Conservation (phyloP, 2,329 filamentous ascomycete species). For the Colletotrichum filicis region DNA sequence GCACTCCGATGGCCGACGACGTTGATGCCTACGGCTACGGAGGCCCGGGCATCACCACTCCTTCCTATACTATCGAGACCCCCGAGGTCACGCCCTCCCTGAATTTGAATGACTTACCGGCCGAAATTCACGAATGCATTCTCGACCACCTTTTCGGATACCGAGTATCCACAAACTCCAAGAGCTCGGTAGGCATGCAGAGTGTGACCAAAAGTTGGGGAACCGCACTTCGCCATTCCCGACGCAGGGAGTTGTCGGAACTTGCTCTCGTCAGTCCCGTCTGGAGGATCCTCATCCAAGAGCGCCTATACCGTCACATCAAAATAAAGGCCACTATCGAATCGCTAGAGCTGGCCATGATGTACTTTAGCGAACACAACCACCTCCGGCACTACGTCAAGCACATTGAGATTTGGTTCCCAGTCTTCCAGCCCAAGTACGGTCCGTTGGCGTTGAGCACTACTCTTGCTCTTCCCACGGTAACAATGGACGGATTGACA, state of each 20-base stretch:
- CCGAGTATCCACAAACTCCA: conserved; percentile 69
- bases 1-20: conserved; percentile 44
- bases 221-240: conserved; percentile 73
- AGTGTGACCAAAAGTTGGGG: conserved; percentile 70
- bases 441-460: conserved; percentile 55
- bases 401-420: conserved; percentile 83
- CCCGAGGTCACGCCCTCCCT: conserved; percentile 29
- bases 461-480: conserved; percentile 59
- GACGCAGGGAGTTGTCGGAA: conserved; percentile 74
- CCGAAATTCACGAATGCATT: conserved; percentile 78
- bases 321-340: conserved; percentile 78
- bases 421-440: conserved; percentile 73
- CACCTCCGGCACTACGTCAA: conserved; percentile 74
- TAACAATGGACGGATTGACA: conserved; percentile 66
- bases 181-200: conserved; percentile 64
- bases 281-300: conserved; percentile 77
- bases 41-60: conserved; percentile 39
- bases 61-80: conserved; percentile 33
- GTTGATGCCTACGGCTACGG: conserved; percentile 42
- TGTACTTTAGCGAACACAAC: conserved; percentile 68
- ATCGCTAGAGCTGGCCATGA: conserved; percentile 68
- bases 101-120: conserved; percentile 65
- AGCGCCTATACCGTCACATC: conserved; percentile 79
- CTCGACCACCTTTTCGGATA: conserved; percentile 78
- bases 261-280: conserved; percentile 69